Conservation (phyloP, 2,329 filamentous ascomycete genomes). For the Pochonia chlamydosporia region DNA sequence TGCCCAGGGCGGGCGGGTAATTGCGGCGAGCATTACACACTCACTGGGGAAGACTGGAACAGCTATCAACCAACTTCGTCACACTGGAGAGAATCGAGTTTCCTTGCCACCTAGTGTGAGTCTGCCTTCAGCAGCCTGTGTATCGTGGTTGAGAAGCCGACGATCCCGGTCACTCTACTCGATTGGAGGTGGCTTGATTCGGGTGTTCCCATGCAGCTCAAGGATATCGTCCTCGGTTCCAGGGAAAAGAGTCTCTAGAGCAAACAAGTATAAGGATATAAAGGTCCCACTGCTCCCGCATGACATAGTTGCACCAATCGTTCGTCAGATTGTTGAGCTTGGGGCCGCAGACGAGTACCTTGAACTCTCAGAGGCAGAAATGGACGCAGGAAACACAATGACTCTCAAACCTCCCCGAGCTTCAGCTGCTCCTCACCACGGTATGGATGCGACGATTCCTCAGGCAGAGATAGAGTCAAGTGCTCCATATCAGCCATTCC, state of each 20-base stretch:
- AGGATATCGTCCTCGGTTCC: constrained; percentile 49
- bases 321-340: constrained; percentile 45
- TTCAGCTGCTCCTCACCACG: constrained; percentile 29
- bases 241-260: constrained; percentile 46
- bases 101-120: constrained; percentile 55
- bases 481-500: constrained; percentile 91
- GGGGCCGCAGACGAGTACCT: constrained; percentile 50
- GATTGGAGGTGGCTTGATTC: constrained; percentile 59
- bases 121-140: constrained; percentile 52
- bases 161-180: constrained; percentile 59
- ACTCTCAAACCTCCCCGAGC: constrained; percentile 38
- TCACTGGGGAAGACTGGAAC: constrained; percentile 70
- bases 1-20: constrained; percentile 64
- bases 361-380: constrained; percentile 45
- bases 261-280: constrained; percentile 59
- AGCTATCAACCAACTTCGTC: constrained; percentile 63
- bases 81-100: constrained; percentile 70
- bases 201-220: constrained; percentile 57
- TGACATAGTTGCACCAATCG: constrained; percentile 48
- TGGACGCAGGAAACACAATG: constrained; percentile 49
- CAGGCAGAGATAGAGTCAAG: constrained; percentile 92
- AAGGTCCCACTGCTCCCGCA: constrained; percentile 59
- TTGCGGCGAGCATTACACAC: constrained; percentile 68
- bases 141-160: constrained; percentile 59
- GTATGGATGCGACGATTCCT: constrained; percentile 59